phyloP scores from a whole-genome alignment of 139 green algal species.

The Coelastrella sp. region DNA sequence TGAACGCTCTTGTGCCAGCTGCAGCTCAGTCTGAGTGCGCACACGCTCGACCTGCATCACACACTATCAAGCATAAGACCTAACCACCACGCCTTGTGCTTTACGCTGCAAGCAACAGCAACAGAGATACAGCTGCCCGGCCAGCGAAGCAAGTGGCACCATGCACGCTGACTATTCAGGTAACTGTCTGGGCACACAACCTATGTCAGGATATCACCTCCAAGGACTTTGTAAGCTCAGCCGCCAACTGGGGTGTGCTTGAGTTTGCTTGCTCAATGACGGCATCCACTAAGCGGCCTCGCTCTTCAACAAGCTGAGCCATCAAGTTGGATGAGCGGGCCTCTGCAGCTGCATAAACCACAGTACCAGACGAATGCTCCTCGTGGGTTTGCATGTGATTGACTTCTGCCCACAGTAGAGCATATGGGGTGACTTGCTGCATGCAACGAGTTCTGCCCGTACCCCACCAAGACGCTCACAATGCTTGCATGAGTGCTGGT shows the following conservation, averaged over 20 bases:
- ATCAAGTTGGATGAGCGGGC: slow-evolving; percentile 4
- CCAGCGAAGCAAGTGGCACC: no score
- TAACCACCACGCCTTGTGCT: neutral
- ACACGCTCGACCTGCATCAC: slow-evolving; percentile 31
- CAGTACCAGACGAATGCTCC: neutral
- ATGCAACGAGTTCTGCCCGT: no score
- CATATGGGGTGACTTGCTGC: no score
- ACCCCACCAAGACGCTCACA: no score
- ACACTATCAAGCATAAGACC: neutral
- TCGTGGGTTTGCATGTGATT: no score
- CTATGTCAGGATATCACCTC: no score
- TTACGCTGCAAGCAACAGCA: neutral
- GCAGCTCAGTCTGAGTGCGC: slow-evolving; percentile 39
- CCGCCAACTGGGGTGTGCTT: neutral
- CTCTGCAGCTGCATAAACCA: slow-evolving; percentile 34
- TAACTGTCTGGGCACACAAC: no score
- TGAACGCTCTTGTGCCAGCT: slow-evolving; percentile 39
- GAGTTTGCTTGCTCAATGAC: slow-evolving; percentile 17
- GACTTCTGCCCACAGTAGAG: no score
- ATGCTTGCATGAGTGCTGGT: no score
- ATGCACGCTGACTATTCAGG: no score
- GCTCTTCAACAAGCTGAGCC: slow-evolving; percentile 32
- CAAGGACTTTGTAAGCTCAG: neutral
- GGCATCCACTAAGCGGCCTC: slow-evolving; percentile 37
- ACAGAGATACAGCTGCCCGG: no score